These are phyloP conservation scores for Pseudogymnoascus sp. DNA, from an alignment of 2,329 filamentous ascomycete species.

Conservation along the genomic window DNA sequence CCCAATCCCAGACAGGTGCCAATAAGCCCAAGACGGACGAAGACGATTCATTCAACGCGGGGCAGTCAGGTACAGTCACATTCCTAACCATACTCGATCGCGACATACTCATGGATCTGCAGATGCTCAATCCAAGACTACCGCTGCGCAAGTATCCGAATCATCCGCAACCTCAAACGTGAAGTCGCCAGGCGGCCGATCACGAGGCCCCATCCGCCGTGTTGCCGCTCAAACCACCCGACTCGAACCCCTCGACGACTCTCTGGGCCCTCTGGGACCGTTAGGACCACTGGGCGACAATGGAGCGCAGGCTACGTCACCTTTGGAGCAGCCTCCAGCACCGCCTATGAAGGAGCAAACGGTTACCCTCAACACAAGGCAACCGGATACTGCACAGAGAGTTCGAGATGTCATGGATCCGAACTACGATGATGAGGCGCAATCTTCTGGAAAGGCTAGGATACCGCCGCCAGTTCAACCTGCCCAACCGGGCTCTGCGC, in stretches of 20 bases:
- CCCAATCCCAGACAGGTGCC: constrained; percentile 29
- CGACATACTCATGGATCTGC: constrained; percentile 8
- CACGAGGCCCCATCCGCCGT: constrained; percentile 39
- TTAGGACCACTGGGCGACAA: constrained; percentile 39
- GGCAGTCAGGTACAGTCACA: constrained; percentile 16
- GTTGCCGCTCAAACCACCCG: constrained; percentile 68
- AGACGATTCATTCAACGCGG: constrained; percentile 20
- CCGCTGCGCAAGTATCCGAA: constrained; percentile 4
- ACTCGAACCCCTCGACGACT: constrained; percentile 66
- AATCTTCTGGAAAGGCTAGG: constrained; percentile 44
- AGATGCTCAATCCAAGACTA: constrained; percentile 1
- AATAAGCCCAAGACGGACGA: constrained; percentile 20
- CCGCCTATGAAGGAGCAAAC: constrained; percentile 61
- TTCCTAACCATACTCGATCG: neutral
- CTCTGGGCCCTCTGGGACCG: constrained; percentile 68
- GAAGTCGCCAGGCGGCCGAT: constrained; percentile 25
- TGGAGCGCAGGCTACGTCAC: constrained; percentile 26
- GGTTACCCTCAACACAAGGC: constrained; percentile 47
- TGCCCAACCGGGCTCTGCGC: constrained; percentile 43
- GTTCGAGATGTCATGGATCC: constrained; percentile 48
- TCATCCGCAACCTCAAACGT: constrained; percentile 18
- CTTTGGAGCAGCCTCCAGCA: constrained; percentile 52
- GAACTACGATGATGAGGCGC: constrained; percentile 60
- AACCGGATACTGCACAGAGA: constrained; percentile 31
- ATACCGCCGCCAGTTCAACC: constrained; percentile 58